Conservation (phyloP, 2,329 filamentous ascomycete genomes). For the Penicillium sp. region DNA sequence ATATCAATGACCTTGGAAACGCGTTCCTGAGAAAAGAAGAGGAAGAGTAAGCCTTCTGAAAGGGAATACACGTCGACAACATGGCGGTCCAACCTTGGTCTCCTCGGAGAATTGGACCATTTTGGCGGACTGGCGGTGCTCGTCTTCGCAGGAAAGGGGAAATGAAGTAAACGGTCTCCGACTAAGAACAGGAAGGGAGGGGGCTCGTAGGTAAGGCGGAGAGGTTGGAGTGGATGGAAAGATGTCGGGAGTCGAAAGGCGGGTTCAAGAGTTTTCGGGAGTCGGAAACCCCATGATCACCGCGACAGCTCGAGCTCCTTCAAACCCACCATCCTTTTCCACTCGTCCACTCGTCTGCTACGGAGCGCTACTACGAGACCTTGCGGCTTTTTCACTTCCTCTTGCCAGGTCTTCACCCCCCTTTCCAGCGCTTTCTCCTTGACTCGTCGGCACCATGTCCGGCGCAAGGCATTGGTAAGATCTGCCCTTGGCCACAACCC, state of each 20-base stretch:
- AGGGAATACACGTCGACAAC: not conserved
- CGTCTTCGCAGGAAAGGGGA: not conserved
- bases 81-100: constrained; percentile 68
- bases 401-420: not conserved
- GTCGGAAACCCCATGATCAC: constrained; percentile 24
- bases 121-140: constrained; percentile 14
- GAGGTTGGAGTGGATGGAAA: constrained; percentile 10
- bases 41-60: constrained; percentile 4
- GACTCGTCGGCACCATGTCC: constrained; percentile 52
- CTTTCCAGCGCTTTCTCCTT: not conserved
- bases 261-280: constrained; percentile 34
- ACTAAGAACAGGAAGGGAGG: constrained; percentile 1
- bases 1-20: constrained; percentile 96
- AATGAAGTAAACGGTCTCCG: not conserved
- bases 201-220: constrained; percentile 15
- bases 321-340: constrained; percentile 1
- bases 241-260: constrained; percentile 10
- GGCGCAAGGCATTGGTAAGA: constrained; percentile 73
- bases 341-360: not conserved
- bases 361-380: not conserved
- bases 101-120: constrained; percentile 82
- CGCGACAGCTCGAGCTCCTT: constrained; percentile 16
- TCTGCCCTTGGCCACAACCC: not conserved
- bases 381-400: not conserved
- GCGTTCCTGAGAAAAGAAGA: constrained; percentile 68